Conservation (phyloP, 2,329 filamentous ascomycete genomes). For the Cephalotrichum gorgonifer region DNA sequence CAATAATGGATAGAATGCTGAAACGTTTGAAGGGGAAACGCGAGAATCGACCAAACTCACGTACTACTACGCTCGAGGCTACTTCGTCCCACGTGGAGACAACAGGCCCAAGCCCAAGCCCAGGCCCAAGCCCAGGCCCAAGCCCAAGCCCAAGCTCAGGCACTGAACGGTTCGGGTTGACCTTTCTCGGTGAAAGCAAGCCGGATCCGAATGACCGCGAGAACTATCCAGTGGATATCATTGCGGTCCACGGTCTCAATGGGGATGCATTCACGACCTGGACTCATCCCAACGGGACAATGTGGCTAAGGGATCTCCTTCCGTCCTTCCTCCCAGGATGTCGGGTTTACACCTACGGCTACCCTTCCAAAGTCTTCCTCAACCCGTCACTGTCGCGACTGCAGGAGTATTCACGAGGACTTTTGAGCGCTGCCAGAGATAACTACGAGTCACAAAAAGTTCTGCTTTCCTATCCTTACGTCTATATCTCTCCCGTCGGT, state of each 20-base stretch:
- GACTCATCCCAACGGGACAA: conserved; percentile 9
- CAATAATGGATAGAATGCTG: too few species aligned
- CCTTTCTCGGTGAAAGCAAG: too few species aligned
- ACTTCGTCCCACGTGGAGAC: too few species aligned
- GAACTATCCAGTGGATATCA: conserved; percentile 9
- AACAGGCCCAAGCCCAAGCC: too few species aligned
- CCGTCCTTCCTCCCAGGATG: conserved; percentile 12
- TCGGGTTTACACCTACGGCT: conserved; percentile 14
- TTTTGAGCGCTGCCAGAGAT: conserved; percentile 9
- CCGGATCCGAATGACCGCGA: too few species aligned
- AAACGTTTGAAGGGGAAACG: too few species aligned
- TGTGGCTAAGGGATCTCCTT: conserved; percentile 13
- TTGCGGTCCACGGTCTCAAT: conserved; percentile 14
- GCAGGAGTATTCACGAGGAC: conserved; percentile 9
- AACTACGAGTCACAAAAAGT: conserved; percentile 5
- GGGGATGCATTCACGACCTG: conserved; percentile 12
- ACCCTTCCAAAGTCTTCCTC: conserved; percentile 10
- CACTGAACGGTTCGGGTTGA: too few species aligned
- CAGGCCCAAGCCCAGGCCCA: too few species aligned
- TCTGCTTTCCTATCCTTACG: conserved; percentile 8
- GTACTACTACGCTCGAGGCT: too few species aligned
- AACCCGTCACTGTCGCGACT: conserved; percentile 7
- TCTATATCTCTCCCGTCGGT: too few species aligned
- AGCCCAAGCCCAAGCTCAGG: too few species aligned
- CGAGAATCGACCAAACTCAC: too few species aligned